A percentile compares a stretch with the other conserved stretches of the same genome.
phyloP scores from a whole-genome alignment of 805 yeast genomes.

The Pichia kluyveri region DNA sequence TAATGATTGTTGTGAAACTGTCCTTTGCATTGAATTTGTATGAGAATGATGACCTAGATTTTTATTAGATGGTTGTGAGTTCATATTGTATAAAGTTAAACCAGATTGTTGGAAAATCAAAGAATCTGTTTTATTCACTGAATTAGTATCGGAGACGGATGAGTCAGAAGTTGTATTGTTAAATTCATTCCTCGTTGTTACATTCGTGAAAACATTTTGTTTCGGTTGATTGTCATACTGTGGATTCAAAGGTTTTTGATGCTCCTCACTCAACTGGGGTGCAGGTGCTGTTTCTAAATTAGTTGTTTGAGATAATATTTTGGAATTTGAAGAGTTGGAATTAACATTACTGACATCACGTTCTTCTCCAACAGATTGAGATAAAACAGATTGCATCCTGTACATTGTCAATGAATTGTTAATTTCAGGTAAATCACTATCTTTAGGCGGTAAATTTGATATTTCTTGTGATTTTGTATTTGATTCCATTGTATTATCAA shows the following conservation, averaged over 20 bases:
- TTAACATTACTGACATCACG: not conserved
- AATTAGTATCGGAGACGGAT: not conserved
- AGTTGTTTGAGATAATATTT: not conserved
- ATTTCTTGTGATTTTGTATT: no score
- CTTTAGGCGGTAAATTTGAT: not conserved
- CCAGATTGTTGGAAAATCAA: constrained; percentile 20
- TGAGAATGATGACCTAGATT: not conserved
- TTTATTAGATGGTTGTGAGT: constrained; percentile 4
- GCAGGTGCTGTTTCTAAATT: not conserved
- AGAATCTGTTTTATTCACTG: constrained; percentile 5
- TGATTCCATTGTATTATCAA: no score
- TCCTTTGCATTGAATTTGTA: not conserved
- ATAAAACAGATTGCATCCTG: constrained; percentile 21
- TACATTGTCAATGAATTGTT: constrained; percentile 5
- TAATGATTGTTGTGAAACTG: constrained; percentile 9
- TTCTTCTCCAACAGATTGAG: constrained; percentile 47
- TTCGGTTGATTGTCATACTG: not conserved
- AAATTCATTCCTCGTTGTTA: not conserved
- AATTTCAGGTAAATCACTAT: not conserved
- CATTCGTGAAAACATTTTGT: not conserved
- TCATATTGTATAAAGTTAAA: constrained; percentile 10
- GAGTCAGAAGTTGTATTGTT: not conserved
- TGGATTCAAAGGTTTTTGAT: not conserved
- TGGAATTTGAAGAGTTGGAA: not conserved
- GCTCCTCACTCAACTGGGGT: no score